Evolutionary conservation across 495 filamentous ascomycete species (phyloP).

Genomic region (Friedmanniomyces endolithicus): DNA sequence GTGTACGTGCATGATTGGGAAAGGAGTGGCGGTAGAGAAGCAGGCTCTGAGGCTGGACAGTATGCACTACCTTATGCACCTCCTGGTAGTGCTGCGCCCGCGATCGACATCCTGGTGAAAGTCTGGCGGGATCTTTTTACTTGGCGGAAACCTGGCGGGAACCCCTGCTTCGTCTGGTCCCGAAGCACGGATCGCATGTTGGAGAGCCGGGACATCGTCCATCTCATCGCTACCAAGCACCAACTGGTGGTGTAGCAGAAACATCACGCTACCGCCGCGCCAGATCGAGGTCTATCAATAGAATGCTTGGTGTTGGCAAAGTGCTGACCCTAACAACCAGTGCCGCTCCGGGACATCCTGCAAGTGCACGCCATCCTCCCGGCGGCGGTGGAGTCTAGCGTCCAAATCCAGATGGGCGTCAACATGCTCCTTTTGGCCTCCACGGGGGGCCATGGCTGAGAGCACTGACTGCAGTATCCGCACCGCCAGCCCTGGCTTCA

Average conservation of each 20-base stretch:
- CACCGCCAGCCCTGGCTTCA: conserved; percentile 5
- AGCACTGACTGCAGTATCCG: conserved; percentile 9
- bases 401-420: conserved; percentile 2
- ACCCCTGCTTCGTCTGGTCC: neutral
- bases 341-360: conserved; percentile 1
- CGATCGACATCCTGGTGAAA: neutral
- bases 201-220: neutral
- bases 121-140: neutral
- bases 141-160: neutral
- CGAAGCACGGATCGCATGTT: neutral
- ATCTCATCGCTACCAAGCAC: neutral
- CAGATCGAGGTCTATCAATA: conserved; percentile 5
- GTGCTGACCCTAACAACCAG: neutral
- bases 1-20: neutral
- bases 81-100: neutral
- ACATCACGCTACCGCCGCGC: conserved; percentile 2
- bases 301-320: neutral
- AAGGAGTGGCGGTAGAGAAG: neutral
- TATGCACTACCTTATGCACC: no score
- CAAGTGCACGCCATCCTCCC: conserved; percentile 4
- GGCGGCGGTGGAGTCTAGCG: conserved; percentile 8
- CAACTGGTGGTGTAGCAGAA: no score
- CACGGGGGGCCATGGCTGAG: conserved; percentile 2
- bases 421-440: neutral
- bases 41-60: neutral